Evolutionary conservation across 495 filamentous ascomycete species (phyloP).

Genomic region (Darksidea phi): DNA sequence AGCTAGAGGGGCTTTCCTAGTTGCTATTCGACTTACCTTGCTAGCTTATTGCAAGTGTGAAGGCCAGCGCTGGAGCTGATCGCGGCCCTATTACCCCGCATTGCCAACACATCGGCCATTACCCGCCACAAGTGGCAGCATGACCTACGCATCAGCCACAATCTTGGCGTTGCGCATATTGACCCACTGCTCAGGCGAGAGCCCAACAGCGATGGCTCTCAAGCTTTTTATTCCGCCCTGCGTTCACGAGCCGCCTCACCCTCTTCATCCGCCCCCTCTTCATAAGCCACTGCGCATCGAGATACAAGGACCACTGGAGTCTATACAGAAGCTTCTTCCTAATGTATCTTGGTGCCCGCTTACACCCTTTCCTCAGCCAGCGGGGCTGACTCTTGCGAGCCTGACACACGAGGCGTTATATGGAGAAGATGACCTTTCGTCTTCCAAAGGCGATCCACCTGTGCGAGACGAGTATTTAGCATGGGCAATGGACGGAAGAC

Average conservation of each 20-base stretch:
- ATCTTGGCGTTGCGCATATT: no score
- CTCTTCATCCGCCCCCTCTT: constrained; percentile 17
- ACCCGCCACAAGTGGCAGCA: no score
- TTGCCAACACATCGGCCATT: no score
- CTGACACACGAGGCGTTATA: constrained; percentile 25
- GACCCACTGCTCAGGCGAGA: no score
- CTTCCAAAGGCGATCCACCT: constrained; percentile 22
- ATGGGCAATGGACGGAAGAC: constrained; percentile 27
- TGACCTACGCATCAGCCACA: no score
- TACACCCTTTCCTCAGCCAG: constrained; percentile 20
- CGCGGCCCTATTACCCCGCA: no score
- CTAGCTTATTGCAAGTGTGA: no score
- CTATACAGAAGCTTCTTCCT: constrained; percentile 30
- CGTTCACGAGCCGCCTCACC: constrained; percentile 17
- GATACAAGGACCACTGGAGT: constrained; percentile 31
- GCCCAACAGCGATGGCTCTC: constrained; percentile 27
- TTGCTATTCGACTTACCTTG: no score
- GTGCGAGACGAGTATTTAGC: constrained; percentile 24
- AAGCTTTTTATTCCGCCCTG: constrained; percentile 26
- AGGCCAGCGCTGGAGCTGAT: no score
- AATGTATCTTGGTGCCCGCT: constrained; percentile 17
- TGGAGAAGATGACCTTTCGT: constrained; percentile 14
- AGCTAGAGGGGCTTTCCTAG: constrained; percentile 2
- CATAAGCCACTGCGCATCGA: constrained; percentile 20
- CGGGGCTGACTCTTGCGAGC: constrained; percentile 18